phyloP scores from a whole-genome alignment of 2,329 filamentous ascomycete species.

The Leptographium flavum region DNA sequence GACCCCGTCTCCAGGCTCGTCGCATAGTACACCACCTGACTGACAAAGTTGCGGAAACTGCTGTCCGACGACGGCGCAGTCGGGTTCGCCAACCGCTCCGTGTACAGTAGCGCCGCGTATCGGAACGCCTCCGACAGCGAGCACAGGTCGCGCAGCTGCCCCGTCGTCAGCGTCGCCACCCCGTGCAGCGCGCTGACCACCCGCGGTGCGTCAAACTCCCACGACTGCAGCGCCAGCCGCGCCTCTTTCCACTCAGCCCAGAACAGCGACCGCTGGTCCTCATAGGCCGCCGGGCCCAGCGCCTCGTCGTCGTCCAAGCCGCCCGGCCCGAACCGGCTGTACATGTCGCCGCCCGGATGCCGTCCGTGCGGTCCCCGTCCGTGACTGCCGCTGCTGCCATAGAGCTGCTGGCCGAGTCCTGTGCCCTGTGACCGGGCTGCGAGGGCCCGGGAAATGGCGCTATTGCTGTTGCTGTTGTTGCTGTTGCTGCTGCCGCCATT shows the following conservation, averaged over 20 bases:
- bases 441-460: constrained; percentile 7
- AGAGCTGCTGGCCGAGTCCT: constrained; percentile 22
- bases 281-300: constrained; percentile 29
- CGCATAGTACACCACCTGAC: constrained; percentile 71
- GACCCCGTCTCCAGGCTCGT: constrained; percentile 59
- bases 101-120: constrained; percentile 78
- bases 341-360: constrained; percentile 33
- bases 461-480: background rate
- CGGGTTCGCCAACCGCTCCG: constrained; percentile 71
- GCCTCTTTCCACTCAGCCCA: constrained; percentile 80
- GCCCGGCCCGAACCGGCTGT: constrained; percentile 40
- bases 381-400: too few relatives aligned
- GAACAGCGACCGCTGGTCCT: constrained; percentile 52
- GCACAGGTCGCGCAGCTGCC: constrained; percentile 58
- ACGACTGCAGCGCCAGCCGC: constrained; percentile 60
- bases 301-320: constrained; percentile 41
- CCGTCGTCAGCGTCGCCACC: constrained; percentile 29
- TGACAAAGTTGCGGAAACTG: constrained; percentile 72
- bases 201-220: constrained; percentile 54
- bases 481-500: background rate
- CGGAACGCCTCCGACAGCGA: constrained; percentile 85
- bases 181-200: constrained; percentile 26
- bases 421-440: constrained; percentile 22
- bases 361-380: too few relatives aligned
- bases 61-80: constrained; percentile 56